Evolutionary conservation across 108 stramenopile species (phyloP).

Genomic region (Pseudonitzschia multistriata): DNA sequence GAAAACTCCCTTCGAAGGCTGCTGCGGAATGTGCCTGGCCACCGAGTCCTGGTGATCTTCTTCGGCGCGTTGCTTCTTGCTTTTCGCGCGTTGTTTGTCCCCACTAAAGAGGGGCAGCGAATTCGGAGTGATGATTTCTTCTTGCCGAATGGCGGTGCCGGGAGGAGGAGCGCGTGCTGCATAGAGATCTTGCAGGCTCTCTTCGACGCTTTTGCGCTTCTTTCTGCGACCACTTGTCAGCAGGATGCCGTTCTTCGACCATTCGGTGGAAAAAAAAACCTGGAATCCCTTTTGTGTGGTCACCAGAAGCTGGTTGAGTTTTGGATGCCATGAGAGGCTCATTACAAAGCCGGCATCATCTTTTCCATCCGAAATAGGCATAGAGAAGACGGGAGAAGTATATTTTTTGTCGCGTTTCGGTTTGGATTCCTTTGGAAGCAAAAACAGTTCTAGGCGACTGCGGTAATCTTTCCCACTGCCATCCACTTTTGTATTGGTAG

Average conservation of each 20-base stretch:
- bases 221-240: constrained; percentile 28
- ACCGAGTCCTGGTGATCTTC: constrained; percentile 63
- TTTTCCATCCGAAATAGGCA: constrained; percentile 8
- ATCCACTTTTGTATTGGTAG: constrained; percentile 43
- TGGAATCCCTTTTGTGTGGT: constrained; percentile 57
- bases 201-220: constrained; percentile 44
- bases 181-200: constrained; percentile 72
- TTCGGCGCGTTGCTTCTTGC: constrained; percentile 49
- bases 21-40: constrained; percentile 57
- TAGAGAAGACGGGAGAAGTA: constrained; percentile 3
- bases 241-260: constrained; percentile 71
- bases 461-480: constrained; percentile 5
- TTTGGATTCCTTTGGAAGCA: constrained; percentile 17
- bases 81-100: constrained; percentile 34
- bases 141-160: constrained; percentile 56
- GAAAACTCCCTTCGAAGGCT: constrained; percentile 71
- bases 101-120: constrained; percentile 66
- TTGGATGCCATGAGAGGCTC: constrained; percentile 71
- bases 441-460: constrained; percentile 28
- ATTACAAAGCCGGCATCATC: constrained; percentile 34
- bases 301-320: constrained; percentile 83
- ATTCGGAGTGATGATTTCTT: constrained; percentile 64
- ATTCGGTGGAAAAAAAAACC: constrained; percentile 57
- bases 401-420: constrained; percentile 16
- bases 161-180: constrained; percentile 65